Percentiles rank a stretch among this genome's conserved stretches.
Evolutionary conservation across 2,329 filamentous ascomycete species (phyloP).

Genomic region (Periconia digitata): DNA sequence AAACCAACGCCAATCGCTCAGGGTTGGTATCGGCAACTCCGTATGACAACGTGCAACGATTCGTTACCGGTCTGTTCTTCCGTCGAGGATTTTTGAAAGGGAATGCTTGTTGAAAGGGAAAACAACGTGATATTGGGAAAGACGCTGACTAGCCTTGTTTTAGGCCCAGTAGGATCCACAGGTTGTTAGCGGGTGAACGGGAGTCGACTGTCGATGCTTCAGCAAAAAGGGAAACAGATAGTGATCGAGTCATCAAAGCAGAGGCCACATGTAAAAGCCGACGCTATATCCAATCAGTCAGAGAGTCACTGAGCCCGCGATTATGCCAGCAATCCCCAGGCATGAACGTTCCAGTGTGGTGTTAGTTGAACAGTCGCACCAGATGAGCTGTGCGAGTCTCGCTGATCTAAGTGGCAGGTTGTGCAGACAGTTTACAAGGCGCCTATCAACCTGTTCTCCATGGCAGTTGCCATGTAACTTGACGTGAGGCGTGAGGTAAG

Average conservation of each 20-base stretch:
- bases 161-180: neutral
- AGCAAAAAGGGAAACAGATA: neutral
- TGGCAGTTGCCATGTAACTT: conserved; percentile 5
- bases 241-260: neutral
- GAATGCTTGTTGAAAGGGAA: neutral
- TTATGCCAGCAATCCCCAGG: too few species aligned
- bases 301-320: too few species aligned
- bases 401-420: conserved; percentile 16
- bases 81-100: neutral
- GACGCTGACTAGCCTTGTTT: neutral
- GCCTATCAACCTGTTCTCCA: conserved; percentile 15
- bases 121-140: neutral
- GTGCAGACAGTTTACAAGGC: conserved; percentile 14
- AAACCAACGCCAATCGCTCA: conserved; percentile 13
- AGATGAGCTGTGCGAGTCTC: conserved; percentile 36
- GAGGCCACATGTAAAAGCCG: neutral
- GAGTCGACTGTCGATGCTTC: neutral
- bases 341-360: conserved; percentile 19
- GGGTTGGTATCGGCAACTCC: conserved; percentile 35
- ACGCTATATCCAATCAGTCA: too few species aligned
- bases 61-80: conserved; percentile 27
- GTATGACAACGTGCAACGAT: conserved; percentile 30
- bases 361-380: conserved; percentile 32
- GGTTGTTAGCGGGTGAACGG: too few species aligned
- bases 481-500: neutral